These are phyloP conservation scores for Durio zibethinus DNA, from an alignment of 345 rosid species.

Conservation along the genomic window DNA sequence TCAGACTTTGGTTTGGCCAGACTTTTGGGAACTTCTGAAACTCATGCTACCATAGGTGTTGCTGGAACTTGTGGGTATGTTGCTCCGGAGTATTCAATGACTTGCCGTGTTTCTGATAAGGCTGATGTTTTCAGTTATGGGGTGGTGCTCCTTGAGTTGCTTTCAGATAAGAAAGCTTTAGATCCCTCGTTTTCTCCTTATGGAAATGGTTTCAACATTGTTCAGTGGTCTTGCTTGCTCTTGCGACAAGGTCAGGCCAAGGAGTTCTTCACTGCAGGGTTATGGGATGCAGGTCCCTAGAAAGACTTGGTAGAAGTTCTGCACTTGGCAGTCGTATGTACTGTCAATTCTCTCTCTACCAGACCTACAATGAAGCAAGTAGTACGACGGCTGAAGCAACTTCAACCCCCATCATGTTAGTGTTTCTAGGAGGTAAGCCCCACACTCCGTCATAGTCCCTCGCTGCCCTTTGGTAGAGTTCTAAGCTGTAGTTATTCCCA, in stretches of 20 bases:
- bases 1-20: conserved; percentile 91
- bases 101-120: conserved; percentile 94
- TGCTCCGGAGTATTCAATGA: conserved; percentile 95
- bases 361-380: conserved; percentile 66
- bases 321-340: conserved; percentile 58
- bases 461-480: conserved; percentile 26
- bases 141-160: conserved; percentile 77
- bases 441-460: background rate
- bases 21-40: conserved; percentile 81
- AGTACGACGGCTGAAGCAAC: conserved; percentile 44
- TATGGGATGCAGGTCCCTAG: conserved; percentile 59
- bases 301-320: conserved; percentile 63
- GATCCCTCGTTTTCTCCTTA: conserved; percentile 86
- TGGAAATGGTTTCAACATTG: conserved; percentile 91
- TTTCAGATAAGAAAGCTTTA: conserved; percentile 80
- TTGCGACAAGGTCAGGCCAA: conserved; percentile 75
- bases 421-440: conserved; percentile 21
- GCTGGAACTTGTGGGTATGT: conserved; percentile 97
- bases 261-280: conserved; percentile 55
- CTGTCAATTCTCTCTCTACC: conserved; percentile 52
- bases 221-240: conserved; percentile 87
- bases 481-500: conserved; percentile 34
- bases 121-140: conserved; percentile 96
- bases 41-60: conserved; percentile 94
- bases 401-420: conserved; percentile 48